Conservation (phyloP, 208 protist genomes). For the Naegleria gruberi region DNA sequence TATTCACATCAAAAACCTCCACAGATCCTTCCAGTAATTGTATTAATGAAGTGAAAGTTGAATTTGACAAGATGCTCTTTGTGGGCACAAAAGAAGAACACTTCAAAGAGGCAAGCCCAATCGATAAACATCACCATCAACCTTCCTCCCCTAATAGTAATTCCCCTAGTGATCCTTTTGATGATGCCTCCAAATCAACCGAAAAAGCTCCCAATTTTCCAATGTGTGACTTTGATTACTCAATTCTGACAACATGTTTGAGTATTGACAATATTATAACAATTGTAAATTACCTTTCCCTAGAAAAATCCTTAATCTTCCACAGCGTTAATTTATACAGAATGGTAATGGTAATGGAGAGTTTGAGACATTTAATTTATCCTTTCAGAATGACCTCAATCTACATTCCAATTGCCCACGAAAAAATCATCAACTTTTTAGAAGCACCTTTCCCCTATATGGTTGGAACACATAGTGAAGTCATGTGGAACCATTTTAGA, state of each 20-base stretch:
- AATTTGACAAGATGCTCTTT: background rate
- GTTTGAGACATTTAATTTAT: background rate
- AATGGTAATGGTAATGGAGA: background rate
- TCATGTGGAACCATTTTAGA: background rate
- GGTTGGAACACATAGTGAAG: background rate
- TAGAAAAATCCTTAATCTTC: background rate
- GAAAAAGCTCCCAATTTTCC: background rate
- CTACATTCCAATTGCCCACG: background rate
- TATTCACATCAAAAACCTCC: too few species aligned
- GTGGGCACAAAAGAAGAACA: background rate
- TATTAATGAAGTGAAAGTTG: background rate
- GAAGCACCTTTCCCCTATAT: conserved; percentile 7
- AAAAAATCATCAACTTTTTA: background rate
- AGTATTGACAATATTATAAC: background rate
- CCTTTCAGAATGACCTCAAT: background rate
- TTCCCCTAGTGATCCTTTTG: background rate
- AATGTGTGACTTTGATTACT: background rate
- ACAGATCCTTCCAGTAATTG: background rate
- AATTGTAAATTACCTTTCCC: background rate
- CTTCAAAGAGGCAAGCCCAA: background rate
- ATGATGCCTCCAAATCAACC: background rate
- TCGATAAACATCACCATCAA: background rate
- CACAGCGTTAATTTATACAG: background rate
- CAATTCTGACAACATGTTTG: background rate
- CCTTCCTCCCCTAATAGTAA: background rate